Base-by-base conservation (phyloP, 768 basidiomycete species). In the Termitomyces titanicus region DNA sequence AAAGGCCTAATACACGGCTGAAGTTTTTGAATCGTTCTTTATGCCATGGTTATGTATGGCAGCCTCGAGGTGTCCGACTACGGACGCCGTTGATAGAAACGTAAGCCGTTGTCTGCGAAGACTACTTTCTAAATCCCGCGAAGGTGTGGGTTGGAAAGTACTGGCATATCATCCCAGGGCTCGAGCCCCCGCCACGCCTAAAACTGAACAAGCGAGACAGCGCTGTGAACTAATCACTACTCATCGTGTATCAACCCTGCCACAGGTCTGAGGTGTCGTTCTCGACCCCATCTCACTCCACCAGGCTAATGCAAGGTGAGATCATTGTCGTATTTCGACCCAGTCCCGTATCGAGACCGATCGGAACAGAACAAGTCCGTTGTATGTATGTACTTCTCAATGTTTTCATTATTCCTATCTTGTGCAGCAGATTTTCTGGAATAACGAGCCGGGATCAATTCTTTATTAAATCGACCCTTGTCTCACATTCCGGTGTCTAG, bases 51-150 rank as follows among this genome's bases (percentile, higher is more conserved):
- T 15, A 27, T 27, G 24, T n/a, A n/a, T n/a, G n/a, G 40, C 24
- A 43, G 25, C 43, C 35, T 49, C n/a, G 48, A 49, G 35, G 47
- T 49, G 9, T 49, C 34, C 48, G 48, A 49, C 24, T n/a, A 35
- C 47, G 34, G 47, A 48, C 15, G 6, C 34, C 34, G 24, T 49
- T 11, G 25, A 11, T 11, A 24, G 33, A 24, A 12, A 37, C 47
- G 47, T 37, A 37, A 48, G 47, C 47, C 47, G 7, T 29, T 15
- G 13, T 24, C 38, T 38, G 17, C 24, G 29, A 5, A 18, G n/a
- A 29, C 29, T 37, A 18, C 11, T 49, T 47, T 38, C 35, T 27
- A 37, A 38, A 11, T 37, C 48, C 48, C 48, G 48, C 48, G 48
- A 49, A 49, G 47, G 34, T 11, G 24, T 22, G 1, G 7, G 47